Evolutionary conservation across 2,329 filamentous ascomycete species (phyloP).

Genomic region (Magnaporthales sp.): DNA sequence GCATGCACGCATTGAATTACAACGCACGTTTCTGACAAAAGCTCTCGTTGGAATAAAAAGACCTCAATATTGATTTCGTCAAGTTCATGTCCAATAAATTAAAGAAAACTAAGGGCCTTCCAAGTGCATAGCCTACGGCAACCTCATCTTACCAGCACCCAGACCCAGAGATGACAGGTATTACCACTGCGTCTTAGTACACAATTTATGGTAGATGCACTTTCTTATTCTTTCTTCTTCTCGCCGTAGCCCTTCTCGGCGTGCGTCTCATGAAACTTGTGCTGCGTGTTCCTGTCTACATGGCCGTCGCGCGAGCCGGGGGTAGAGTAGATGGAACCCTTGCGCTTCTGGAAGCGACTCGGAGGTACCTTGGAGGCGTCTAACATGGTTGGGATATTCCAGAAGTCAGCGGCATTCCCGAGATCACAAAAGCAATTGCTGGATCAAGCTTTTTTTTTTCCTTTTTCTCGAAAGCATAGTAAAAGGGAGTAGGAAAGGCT

Average conservation of each 20-base stretch:
- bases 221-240: slow-evolving; percentile 9
- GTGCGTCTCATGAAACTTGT: slow-evolving; percentile 53
- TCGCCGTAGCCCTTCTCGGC: slow-evolving; percentile 39
- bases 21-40: background rate
- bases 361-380: slow-evolving; percentile 61
- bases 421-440: background rate
- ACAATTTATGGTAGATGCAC: background rate
- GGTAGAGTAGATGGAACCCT: slow-evolving; percentile 61
- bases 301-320: slow-evolving; percentile 57
- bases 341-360: slow-evolving; percentile 60
- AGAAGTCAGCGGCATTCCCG: background rate
- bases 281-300: slow-evolving; percentile 48
- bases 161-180: background rate
- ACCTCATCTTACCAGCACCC: background rate
- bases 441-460: too few relatives aligned
- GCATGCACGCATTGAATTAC: background rate
- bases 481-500: slow-evolving; percentile 8
- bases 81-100: background rate
- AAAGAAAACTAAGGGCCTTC: background rate
- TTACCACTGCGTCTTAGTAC: background rate
- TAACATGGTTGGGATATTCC: slow-evolving; percentile 14
- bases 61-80: background rate
- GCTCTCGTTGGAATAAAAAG: background rate
- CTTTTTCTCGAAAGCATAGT: too few relatives aligned
- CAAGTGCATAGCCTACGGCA: background rate